Evolutionary conservation across 192 early-diverging fungal species (phyloP).

Genomic region (Backusella liffmaniae): DNA sequence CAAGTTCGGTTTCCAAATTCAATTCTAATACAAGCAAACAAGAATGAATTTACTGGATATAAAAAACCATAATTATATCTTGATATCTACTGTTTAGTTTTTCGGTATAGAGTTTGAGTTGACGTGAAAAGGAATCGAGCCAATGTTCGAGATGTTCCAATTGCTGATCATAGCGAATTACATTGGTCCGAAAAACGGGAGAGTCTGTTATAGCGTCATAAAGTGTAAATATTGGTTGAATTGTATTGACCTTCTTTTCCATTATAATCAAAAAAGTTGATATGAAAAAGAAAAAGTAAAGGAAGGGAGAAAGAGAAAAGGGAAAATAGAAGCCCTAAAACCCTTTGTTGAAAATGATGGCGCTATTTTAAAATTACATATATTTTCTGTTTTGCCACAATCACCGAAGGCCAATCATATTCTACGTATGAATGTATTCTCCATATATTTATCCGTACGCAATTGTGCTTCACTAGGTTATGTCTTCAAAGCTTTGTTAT

Average conservation of each 20-base stretch:
- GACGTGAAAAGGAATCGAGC: conserved; percentile 44
- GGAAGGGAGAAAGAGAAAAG: neutral
- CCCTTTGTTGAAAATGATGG: neutral
- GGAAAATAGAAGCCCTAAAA: neutral
- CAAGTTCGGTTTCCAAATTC: conserved; percentile 32
- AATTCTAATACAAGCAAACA: conserved; percentile 27
- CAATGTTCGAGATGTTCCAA: conserved; percentile 55
- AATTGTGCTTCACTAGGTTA: neutral
- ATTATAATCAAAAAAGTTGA: neutral
- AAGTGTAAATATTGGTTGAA: conserved; percentile 31
- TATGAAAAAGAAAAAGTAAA: neutral
- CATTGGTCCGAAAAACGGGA: conserved; percentile 51
- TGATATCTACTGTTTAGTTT: conserved; percentile 38
- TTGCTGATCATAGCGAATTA: conserved; percentile 56
- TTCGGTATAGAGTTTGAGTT: conserved; percentile 39
- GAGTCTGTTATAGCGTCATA: conserved; percentile 54
- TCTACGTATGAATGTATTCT: neutral
- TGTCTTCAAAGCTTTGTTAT: neutral
- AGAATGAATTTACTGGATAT: neutral
- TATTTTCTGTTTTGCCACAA: neutral
- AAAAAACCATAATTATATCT: neutral
- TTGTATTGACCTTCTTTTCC: neutral
- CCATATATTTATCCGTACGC: neutral
- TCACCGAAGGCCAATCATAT: neutral
- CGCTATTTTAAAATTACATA: neutral